Base-by-base conservation (phyloP, 768 basidiomycete species). In the Agrocybe praecox region DNA sequence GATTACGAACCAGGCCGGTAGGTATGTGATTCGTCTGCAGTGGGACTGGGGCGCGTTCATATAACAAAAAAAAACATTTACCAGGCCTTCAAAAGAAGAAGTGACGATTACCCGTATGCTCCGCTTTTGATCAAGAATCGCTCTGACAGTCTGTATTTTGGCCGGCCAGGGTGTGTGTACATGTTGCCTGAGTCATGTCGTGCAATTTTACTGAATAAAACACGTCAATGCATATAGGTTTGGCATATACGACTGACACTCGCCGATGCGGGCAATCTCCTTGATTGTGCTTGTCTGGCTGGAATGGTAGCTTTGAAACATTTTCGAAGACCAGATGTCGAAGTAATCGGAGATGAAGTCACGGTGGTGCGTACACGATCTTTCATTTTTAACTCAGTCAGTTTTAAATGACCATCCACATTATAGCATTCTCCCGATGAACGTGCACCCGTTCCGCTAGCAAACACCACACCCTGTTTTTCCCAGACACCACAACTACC, bases 391-490 rank as follows among this genome's bases (percentile, higher is more conserved):
- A n/a, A n/a, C n/a, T n/a, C n/a, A n/a, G n/a, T n/a, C n/a, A n/a
- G n/a, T n/a, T n/a, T n/a, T n/a, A n/a, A n/a, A n/a, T n/a, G n/a
- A n/a, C n/a, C n/a, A n/a, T n/a, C n/a, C n/a, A n/a, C n/a, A n/a
- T n/a, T 42, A 2, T 61, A 98, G 94, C 94, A 97, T 67, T 77
- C 83, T 11, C 89, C 94, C 10, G 80, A 87, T 4, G 91, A 93
- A 70, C 86, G 96, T 49, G 95, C 96, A 0, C 96, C 96, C 0
- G 82, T 97, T 14, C 91, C 94, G 0, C 80, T 98, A 14, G 86
- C 96, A 5, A 89, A 98, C 95, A 97, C 66, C 96, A 98, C 67
- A 90, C 86, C 0, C 96, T 96, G 0, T 90, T 94, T 74, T 97
- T 94, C 67, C 76, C 83, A 2, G 79, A 82, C 51, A 53, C 75